Evolutionary conservation across 192 early-diverging fungal species (phyloP).

Genomic region (Irineochytrium annulatum): DNA sequence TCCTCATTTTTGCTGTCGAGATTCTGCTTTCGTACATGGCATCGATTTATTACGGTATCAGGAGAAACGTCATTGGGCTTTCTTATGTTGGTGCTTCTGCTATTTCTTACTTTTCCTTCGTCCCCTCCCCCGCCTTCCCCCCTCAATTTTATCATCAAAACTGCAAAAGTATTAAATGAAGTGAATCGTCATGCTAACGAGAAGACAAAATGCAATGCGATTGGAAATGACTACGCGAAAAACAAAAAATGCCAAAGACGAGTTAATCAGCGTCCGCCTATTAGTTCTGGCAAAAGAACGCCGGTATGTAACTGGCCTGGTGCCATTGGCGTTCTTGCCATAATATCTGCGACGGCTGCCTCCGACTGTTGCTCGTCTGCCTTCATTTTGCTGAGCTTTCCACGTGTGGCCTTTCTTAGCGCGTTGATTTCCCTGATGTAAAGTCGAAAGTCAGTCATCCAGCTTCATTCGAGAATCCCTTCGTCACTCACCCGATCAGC

Average conservation of each 20-base stretch:
- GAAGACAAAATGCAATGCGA: not conserved
- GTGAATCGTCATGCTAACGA: not conserved
- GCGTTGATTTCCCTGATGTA: slow-evolving; percentile 30
- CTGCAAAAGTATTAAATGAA: no score
- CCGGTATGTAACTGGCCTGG: slow-evolving; percentile 1
- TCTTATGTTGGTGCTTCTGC: no score
- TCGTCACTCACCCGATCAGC: slow-evolving; percentile 30
- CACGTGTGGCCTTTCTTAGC: not conserved
- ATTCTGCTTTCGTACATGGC: no score
- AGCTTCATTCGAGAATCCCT: not conserved
- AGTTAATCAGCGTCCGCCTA: not conserved
- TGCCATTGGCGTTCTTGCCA: not conserved
- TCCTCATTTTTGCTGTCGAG: no score
- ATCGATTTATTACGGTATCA: no score
- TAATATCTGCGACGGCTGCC: not conserved
- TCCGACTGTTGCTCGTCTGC: not conserved
- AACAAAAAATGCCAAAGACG: not conserved
- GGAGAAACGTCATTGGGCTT: no score
- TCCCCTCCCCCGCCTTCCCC: no score
- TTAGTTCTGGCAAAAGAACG: not conserved
- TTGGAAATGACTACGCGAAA: not conserved
- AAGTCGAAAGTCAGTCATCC: slow-evolving; percentile 1
- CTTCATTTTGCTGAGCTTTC: slow-evolving; percentile 1
- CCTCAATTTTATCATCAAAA: no score
- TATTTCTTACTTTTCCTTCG: no score